Conservation (phyloP, 108 stramenopile species). For the Skeletonema costatum region DNA sequence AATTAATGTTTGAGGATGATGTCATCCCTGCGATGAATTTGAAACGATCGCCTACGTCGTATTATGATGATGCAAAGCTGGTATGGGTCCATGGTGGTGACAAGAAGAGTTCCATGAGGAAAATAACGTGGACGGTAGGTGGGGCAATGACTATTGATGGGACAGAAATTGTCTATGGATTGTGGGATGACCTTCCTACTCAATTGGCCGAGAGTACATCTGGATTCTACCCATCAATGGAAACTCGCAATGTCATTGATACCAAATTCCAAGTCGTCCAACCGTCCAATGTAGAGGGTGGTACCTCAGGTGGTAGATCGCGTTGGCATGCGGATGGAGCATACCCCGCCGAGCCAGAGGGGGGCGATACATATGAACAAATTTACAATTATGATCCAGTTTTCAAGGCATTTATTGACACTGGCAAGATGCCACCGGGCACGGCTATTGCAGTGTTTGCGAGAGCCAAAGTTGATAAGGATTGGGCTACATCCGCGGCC, state of each 20-base stretch:
- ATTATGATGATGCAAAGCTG: conserved; percentile 34
- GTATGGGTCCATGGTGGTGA: conserved; percentile 30
- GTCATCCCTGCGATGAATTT: conserved; percentile 35
- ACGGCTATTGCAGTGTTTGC: conserved; percentile 45
- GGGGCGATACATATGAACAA: conserved; percentile 16
- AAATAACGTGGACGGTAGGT: conserved; percentile 72
- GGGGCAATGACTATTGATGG: conserved; percentile 64
- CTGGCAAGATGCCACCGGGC: conserved; percentile 16
- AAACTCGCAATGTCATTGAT: conserved; percentile 14
- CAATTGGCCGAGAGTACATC: conserved; percentile 22
- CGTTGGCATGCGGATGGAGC: conserved; percentile 48
- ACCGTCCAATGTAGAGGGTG: conserved; percentile 16
- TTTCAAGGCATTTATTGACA: conserved; percentile 39
- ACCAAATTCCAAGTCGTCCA: conserved; percentile 1
- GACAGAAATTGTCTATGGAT: conserved; percentile 46
- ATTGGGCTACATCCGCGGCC: conserved; percentile 33
- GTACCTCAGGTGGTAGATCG: conserved; percentile 11
- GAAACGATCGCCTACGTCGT: conserved; percentile 23
- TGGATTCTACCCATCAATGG: conserved; percentile 29
- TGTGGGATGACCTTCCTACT: conserved; percentile 40
- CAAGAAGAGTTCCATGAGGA: neutral
- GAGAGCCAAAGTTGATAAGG: conserved; percentile 50
- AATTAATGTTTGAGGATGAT: conserved; percentile 43
- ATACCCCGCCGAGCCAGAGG: conserved; percentile 11
- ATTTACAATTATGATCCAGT: conserved; percentile 15